Percentiles rank a stretch among this genome's conserved stretches.
These are phyloP conservation scores for Gloeopeniophorella convolvens DNA, from an alignment of 768 basidiomycete genomes.

Conservation along the genomic window DNA sequence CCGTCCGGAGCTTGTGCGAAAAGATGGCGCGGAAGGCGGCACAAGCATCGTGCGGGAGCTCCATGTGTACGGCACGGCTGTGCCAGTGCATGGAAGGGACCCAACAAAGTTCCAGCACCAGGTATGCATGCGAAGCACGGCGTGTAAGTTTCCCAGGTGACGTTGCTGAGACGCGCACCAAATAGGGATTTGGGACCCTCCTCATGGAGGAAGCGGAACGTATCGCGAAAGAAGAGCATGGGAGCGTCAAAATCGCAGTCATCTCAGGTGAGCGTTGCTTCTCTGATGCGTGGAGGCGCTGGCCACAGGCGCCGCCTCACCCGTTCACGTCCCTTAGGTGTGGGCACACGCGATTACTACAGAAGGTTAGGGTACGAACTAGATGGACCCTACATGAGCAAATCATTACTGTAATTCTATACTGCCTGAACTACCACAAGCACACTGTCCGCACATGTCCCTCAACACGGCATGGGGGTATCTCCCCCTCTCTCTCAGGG, in stretches of 20 bases:
- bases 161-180: neutral
- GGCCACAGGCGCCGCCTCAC: too few relatives aligned
- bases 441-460: neutral
- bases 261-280: conserved; percentile 68
- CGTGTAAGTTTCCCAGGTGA: neutral
- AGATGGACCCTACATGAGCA: conserved; percentile 98
- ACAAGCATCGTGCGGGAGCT: conserved; percentile 92
- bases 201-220: conserved; percentile 99
- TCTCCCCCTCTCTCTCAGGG: too few relatives aligned
- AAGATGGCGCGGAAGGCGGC: conserved; percentile 64
- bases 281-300: too few relatives aligned
- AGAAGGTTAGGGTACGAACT: conserved; percentile 88
- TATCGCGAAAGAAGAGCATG: conserved; percentile 96
- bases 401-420: conserved; percentile 39
- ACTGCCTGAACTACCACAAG: conserved; percentile 1
- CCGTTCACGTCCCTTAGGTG: conserved; percentile 42
- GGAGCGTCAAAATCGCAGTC: conserved; percentile 92
- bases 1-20: conserved; percentile 77
- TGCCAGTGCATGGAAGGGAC: conserved; percentile 94
- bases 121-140: conserved; percentile 33
- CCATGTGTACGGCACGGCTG: conserved; percentile 97
- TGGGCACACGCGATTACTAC: conserved; percentile 97
- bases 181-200: conserved; percentile 88
- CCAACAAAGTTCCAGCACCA: conserved; percentile 98
- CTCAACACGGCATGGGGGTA: too few relatives aligned